phyloP scores from a whole-genome alignment of 768 basidiomycete genomes.

The Trametes coccinea region DNA sequence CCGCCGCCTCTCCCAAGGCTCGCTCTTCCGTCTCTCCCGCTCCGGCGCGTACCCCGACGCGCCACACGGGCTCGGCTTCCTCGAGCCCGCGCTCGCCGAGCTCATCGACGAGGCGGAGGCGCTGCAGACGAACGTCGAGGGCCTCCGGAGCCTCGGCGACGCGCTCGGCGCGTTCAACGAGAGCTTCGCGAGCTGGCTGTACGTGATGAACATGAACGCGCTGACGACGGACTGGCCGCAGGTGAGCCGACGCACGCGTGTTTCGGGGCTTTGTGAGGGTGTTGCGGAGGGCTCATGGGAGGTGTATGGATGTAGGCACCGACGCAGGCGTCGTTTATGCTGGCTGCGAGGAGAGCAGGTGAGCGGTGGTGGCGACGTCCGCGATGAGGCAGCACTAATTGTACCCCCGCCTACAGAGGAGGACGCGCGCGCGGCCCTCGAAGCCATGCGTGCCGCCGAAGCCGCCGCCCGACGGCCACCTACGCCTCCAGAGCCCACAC shows the following conservation, averaged over 20 bases:
- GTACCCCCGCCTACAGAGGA: constrained; percentile 43
- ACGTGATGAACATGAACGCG: constrained; percentile 92
- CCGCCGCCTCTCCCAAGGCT: constrained; percentile 87
- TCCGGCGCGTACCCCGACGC: constrained; percentile 73
- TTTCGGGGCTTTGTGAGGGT: not conserved
- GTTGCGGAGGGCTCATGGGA: not conserved
- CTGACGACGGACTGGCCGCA: constrained; percentile 93
- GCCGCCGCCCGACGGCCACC: constrained; percentile 32
- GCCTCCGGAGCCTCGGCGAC: constrained; percentile 68
- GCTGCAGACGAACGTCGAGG: constrained; percentile 73
- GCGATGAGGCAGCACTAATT: not conserved
- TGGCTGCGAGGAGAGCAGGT: constrained; percentile 20
- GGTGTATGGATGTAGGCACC: constrained; percentile 19
- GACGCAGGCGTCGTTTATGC: constrained; percentile 20
- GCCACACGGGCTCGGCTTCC: constrained; percentile 81
- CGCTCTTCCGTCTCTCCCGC: constrained; percentile 81
- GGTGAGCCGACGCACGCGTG: constrained; percentile 39
- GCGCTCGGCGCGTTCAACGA: constrained; percentile 89
- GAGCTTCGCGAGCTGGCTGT: constrained; percentile 88
- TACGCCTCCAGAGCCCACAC: constrained; percentile 27
- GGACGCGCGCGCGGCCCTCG: constrained; percentile 57
- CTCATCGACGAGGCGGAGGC: constrained; percentile 87
- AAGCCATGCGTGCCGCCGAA: constrained; percentile 45
- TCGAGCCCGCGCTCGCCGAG: constrained; percentile 82
- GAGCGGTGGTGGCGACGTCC: not conserved